These are phyloP conservation scores for Haplosporangium sp. DNA, from an alignment of 371 early-diverging fungal genomes.

Conservation along the genomic window DNA sequence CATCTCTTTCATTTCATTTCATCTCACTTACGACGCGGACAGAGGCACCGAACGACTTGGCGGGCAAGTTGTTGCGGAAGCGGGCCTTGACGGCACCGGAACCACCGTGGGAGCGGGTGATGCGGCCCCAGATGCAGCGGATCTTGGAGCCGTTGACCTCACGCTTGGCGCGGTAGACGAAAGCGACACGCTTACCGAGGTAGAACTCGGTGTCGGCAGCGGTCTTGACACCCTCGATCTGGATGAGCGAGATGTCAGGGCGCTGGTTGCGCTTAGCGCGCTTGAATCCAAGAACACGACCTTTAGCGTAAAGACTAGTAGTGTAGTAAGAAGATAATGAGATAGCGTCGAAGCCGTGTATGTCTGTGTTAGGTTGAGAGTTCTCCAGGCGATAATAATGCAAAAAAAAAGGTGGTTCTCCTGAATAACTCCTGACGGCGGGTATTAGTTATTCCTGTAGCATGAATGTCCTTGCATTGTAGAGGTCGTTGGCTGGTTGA, in stretches of 20 bases:
- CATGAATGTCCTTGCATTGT: too few relatives aligned
- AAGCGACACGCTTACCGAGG: constrained; percentile 84
- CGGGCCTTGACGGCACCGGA: constrained; percentile 96
- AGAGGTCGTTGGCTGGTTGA: too few relatives aligned
- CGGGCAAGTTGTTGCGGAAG: constrained; percentile 96
- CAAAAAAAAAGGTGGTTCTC: too few relatives aligned
- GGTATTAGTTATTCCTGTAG: too few relatives aligned
- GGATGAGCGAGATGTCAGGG: constrained; percentile 90
- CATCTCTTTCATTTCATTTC: too few relatives aligned
- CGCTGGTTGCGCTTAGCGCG: constrained; percentile 93
- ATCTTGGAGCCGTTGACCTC: constrained; percentile 92
- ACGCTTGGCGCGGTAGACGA: constrained; percentile 88
- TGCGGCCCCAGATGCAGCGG: constrained; percentile 97
- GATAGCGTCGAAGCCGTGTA: background rate
- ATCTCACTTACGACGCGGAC: constrained; percentile 92
- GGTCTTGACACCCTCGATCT: constrained; percentile 93
- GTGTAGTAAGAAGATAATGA: background rate
- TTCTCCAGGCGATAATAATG: too few relatives aligned
- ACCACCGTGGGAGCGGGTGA: constrained; percentile 96
- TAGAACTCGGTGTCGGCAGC: constrained; percentile 84
- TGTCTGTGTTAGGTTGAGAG: background rate
- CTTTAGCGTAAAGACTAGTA: constrained; percentile 95
- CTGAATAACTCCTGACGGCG: too few relatives aligned
- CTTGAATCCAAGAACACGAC: constrained; percentile 94
- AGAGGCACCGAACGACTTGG: constrained; percentile 91